Conservation (phyloP, 2,329 filamentous ascomycete genomes). For the Acephala macrosclerotiorum region DNA sequence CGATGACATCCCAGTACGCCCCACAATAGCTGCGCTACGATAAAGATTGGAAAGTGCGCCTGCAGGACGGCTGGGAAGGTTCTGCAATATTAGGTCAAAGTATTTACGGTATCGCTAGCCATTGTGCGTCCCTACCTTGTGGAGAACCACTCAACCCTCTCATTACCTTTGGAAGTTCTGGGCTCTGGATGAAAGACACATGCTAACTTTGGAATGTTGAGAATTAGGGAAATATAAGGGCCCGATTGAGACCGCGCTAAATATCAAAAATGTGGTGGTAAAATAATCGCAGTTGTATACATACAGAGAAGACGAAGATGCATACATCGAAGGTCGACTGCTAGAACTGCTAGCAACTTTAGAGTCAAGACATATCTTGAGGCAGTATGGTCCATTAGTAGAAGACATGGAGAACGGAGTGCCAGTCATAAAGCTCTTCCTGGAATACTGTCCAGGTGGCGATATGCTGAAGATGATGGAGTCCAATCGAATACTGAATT, state of each 20-base stretch:
- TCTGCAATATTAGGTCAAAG: neutral
- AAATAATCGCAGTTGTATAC: neutral
- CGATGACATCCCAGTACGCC: neutral
- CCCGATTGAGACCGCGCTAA: neutral
- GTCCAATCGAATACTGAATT: neutral
- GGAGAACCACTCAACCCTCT: no score
- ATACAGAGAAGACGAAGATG: no score
- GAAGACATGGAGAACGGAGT: neutral
- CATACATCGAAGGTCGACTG: slow-evolving; percentile 2
- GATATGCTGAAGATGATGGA: neutral
- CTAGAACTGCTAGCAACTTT: neutral
- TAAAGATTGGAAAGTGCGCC: neutral
- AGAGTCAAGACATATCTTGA: neutral
- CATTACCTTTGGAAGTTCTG: no score
- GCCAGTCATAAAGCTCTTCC: neutral
- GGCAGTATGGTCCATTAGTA: neutral
- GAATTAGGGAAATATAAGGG: neutral
- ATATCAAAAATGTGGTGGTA: neutral
- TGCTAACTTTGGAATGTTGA: no score
- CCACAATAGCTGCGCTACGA: neutral
- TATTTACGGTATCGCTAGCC: neutral
- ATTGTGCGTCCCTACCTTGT: neutral
- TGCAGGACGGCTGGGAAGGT: neutral
- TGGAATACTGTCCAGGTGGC: slow-evolving; percentile 20
- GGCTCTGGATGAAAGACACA: no score